Conservation (phyloP, 108 stramenopile species). For the Stephanodiscus triporus region DNA sequence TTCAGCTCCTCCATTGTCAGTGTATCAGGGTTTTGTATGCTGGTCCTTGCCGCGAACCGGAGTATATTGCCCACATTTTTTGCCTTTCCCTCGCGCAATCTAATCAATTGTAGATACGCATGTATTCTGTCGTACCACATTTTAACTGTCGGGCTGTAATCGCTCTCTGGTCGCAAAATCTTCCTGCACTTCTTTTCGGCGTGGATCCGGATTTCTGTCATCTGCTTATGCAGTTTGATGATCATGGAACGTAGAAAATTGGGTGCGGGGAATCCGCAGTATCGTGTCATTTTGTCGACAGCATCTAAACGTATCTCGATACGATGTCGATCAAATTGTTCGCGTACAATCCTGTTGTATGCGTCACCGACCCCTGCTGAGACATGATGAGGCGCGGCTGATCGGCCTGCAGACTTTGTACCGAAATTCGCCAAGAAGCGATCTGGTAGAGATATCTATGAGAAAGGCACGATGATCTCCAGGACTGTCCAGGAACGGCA, state of each 20-base stretch:
- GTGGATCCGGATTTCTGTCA: too few relatives aligned
- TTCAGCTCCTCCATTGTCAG: slow-evolving; percentile 3
- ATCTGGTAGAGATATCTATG: too few relatives aligned
- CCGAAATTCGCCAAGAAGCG: too few relatives aligned
- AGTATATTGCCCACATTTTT: background rate
- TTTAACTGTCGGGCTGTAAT: too few relatives aligned
- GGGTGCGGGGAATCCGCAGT: background rate
- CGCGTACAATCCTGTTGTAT: background rate
- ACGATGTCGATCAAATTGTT: background rate
- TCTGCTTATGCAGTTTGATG: too few relatives aligned
- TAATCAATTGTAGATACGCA: background rate
- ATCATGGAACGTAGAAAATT: too few relatives aligned
- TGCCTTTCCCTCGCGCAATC: background rate
- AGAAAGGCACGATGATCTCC: too few relatives aligned
- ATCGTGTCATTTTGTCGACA: background rate
- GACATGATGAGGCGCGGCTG: background rate
- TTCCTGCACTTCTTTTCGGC: too few relatives aligned
- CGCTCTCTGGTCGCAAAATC: too few relatives aligned
- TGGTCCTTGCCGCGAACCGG: background rate
- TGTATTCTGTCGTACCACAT: background rate
- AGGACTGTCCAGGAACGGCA: too few relatives aligned
- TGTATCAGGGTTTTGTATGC: background rate
- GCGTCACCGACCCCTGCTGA: background rate
- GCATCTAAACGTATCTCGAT: too few relatives aligned
- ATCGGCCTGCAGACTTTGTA: background rate